Evolutionary conservation across 1,284 basidiomycete species (phyloP).

Genomic region (Apiotrichum domesticum): DNA sequence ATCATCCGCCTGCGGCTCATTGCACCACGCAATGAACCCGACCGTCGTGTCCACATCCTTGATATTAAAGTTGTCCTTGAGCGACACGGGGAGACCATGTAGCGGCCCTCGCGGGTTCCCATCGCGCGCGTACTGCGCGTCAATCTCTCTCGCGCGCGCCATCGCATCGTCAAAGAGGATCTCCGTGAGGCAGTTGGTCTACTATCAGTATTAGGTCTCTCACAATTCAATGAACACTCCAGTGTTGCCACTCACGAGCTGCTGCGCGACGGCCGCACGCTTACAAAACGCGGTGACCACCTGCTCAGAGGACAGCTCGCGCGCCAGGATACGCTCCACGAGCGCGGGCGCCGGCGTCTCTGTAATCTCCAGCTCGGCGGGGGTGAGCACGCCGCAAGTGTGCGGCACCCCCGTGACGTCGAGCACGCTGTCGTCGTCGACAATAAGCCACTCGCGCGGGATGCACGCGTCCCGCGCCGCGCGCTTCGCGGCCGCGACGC

Average conservation of each 20-base stretch:
- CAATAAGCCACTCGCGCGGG: conserved; percentile 56
- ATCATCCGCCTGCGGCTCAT: conserved; percentile 26
- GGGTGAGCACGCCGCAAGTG: conserved; percentile 57
- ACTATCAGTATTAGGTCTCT: not conserved
- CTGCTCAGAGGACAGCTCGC: conserved; percentile 25
- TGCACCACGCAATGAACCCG: conserved; percentile 33
- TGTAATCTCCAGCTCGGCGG: conserved; percentile 63
- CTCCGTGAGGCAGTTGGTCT: conserved; percentile 50
- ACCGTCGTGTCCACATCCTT: conserved; percentile 43
- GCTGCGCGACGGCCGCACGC: conserved; percentile 71
- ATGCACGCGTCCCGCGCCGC: conserved; percentile 54
- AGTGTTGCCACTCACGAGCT: conserved; percentile 55
- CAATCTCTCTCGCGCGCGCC: conserved; percentile 45
- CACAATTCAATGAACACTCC: not conserved
- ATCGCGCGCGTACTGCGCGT: conserved; percentile 41
- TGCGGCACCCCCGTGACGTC: conserved; percentile 57
- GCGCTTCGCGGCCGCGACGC: conserved; percentile 54
- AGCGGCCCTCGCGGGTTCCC: conserved; percentile 48
- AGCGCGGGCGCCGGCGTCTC: conserved; percentile 42
- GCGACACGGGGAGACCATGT: conserved; percentile 52
- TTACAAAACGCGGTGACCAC: conserved; percentile 61
- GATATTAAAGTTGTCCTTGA: conserved; percentile 44
- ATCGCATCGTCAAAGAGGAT: conserved; percentile 49
- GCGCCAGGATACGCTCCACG: conserved; percentile 23
- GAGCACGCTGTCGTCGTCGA: conserved; percentile 45